These are phyloP conservation scores for Porphyrellus cyaneotinctus DNA, from an alignment of 768 basidiomycete species.

Conservation along the genomic window DNA sequence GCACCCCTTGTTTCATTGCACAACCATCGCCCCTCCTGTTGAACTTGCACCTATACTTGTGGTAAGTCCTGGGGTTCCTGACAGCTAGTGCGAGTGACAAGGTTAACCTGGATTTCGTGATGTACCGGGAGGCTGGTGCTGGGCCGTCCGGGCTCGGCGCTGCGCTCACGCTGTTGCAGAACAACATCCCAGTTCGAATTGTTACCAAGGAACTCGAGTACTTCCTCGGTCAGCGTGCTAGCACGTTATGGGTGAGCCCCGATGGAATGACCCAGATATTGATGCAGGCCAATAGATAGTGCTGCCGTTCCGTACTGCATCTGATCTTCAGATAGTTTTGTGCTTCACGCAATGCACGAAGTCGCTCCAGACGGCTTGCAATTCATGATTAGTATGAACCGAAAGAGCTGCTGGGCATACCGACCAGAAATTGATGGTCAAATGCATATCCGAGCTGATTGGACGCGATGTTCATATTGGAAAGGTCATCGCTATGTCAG, in stretches of 20 bases:
- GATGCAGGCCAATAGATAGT: too few species aligned
- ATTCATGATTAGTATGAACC: constrained; percentile 7
- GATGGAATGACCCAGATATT: too few species aligned
- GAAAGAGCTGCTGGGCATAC: constrained; percentile 13
- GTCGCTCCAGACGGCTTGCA: constrained; percentile 22
- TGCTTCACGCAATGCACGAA: constrained; percentile 16
- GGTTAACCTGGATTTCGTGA: not conserved
- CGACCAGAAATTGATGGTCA: constrained; percentile 26
- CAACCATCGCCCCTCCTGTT: too few species aligned
- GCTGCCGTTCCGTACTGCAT: too few species aligned
- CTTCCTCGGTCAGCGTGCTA: constrained; percentile 37
- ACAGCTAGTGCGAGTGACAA: not conserved
- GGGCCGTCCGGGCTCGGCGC: constrained; percentile 30
- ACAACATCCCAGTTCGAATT: constrained; percentile 48
- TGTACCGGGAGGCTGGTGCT: constrained; percentile 23
- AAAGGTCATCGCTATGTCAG: constrained; percentile 23
- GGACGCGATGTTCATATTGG: constrained; percentile 32
- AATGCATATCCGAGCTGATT: constrained; percentile 26
- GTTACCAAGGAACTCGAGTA: constrained; percentile 42
- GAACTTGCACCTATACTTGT: constrained; percentile 23
- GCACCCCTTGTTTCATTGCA: too few species aligned
- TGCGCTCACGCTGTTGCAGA: constrained; percentile 35
- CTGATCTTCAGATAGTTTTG: not conserved
- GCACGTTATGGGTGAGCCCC: too few species aligned
- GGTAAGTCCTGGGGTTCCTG: constrained; percentile 3